Percentiles rank a stretch among this genome's conserved stretches.
These are phyloP conservation scores for Prinsepia uniflora DNA, from an alignment of 306 rosid genomes.

Conservation along the genomic window DNA sequence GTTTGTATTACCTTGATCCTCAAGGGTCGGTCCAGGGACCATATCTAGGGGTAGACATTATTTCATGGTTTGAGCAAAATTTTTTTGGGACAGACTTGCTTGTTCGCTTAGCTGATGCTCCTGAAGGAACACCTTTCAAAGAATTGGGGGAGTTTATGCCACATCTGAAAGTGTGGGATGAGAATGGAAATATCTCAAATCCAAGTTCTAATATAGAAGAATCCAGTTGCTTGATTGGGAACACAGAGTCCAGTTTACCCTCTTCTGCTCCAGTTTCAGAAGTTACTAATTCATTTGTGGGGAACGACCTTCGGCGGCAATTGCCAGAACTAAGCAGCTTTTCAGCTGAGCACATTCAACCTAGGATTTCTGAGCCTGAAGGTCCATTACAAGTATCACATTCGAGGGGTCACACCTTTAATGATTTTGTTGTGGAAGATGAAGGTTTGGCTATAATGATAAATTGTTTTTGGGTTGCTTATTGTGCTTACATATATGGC, in stretches of 20 bases:
- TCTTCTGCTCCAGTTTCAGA: slow-evolving; percentile 28
- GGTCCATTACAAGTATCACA: slow-evolving; percentile 31
- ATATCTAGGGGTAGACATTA: slow-evolving; percentile 50
- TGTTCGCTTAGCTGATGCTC: slow-evolving; percentile 48
- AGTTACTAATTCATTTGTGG: slow-evolving; percentile 20
- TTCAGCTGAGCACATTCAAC: slow-evolving; percentile 34
- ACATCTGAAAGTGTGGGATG: slow-evolving; percentile 37
- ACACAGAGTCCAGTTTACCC: slow-evolving; percentile 28
- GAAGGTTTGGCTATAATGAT: slow-evolving; percentile 40
- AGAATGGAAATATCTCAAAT: slow-evolving; percentile 17
- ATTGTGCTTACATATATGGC: neutral
- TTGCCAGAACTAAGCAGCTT: slow-evolving; percentile 27
- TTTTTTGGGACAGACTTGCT: slow-evolving; percentile 58
- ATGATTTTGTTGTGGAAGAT: slow-evolving; percentile 34
- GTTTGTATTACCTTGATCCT: slow-evolving; percentile 57
- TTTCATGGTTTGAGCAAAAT: slow-evolving; percentile 60
- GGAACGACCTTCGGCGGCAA: slow-evolving; percentile 23
- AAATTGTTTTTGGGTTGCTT: neutral
- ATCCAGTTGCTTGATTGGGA: slow-evolving; percentile 26
- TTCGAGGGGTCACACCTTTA: slow-evolving; percentile 37
- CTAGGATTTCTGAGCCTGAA: slow-evolving; percentile 36
- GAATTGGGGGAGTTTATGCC: slow-evolving; percentile 52
- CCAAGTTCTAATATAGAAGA: slow-evolving; percentile 33
- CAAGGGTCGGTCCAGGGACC: slow-evolving; percentile 60
- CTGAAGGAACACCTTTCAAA: slow-evolving; percentile 43